These are phyloP conservation scores for Bipolaris sorokiniana DNA, from an alignment of 2,329 filamentous ascomycete species.

Conservation along the genomic window DNA sequence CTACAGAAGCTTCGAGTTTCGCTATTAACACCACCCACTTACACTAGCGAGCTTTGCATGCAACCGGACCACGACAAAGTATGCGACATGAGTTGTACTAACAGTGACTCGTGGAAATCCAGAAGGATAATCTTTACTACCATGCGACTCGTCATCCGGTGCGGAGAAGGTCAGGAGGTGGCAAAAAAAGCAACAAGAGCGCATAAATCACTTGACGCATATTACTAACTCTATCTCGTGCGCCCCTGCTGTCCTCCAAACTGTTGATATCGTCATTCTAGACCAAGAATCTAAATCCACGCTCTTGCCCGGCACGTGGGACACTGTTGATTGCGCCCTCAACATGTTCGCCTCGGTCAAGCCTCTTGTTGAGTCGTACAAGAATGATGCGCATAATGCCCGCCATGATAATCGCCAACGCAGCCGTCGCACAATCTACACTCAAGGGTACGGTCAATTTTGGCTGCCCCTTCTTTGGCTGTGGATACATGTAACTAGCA, in stretches of 20 bases:
- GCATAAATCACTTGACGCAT: constrained; percentile 1
- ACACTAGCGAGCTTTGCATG: background rate
- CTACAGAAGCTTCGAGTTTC: constrained; percentile 32
- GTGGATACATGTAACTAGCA: constrained; percentile 70
- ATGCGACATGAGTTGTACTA: background rate
- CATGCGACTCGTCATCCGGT: background rate
- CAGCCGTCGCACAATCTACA: constrained; percentile 70
- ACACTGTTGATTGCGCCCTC: constrained; percentile 61
- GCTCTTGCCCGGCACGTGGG: constrained; percentile 62
- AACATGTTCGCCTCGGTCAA: constrained; percentile 67
- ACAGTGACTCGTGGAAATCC: background rate
- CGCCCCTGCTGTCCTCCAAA: background rate
- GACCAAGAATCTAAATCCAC: constrained; percentile 71
- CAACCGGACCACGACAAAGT: background rate
- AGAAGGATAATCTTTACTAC: background rate
- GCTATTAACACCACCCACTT: constrained; percentile 7
- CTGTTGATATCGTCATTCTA: constrained; percentile 37
- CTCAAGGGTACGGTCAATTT: constrained; percentile 64
- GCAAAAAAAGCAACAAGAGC: constrained; percentile 13
- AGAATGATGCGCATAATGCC: constrained; percentile 68
- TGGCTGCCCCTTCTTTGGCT: constrained; percentile 45
- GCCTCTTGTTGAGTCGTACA: constrained; percentile 69
- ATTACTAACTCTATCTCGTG: constrained; percentile 2
- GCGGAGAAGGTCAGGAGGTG: constrained; percentile 1
- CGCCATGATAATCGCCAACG: constrained; percentile 68